Conservation (phyloP, 768 basidiomycete species). For the Stropharia rugosoannulata region DNA sequence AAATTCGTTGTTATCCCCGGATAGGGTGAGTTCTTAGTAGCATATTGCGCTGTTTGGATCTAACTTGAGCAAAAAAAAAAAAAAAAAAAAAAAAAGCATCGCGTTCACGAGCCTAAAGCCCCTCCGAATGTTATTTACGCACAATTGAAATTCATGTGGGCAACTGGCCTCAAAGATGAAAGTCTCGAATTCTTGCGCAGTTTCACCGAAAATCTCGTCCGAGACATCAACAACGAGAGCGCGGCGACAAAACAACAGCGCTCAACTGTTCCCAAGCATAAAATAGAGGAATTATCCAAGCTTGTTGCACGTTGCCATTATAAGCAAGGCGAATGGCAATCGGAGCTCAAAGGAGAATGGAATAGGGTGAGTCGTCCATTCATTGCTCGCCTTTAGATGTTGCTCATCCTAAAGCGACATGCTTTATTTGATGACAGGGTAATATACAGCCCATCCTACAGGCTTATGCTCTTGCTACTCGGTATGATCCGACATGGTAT, state of each 20-base stretch:
- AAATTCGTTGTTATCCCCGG: conserved; percentile 82
- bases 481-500: conserved; percentile 95
- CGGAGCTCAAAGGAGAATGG: conserved; percentile 79
- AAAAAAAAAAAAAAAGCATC: conserved; percentile 46
- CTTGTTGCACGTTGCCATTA: conserved; percentile 96
- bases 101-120: conserved; percentile 64
- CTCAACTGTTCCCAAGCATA: conserved; percentile 53
- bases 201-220: conserved; percentile 74
- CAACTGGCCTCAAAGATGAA: conserved; percentile 72
- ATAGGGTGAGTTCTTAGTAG: conserved; percentile 43
- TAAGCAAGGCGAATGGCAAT: conserved; percentile 96
- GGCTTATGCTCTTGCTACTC: conserved; percentile 84
- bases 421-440: conserved; percentile 41
- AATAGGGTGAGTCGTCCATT: conserved; percentile 51
- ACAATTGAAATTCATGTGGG: conserved; percentile 96
- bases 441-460: conserved; percentile 81
- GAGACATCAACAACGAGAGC: conserved; percentile 73
- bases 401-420: not conserved
- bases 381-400: not conserved
- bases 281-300: conserved; percentile 67
- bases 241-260: conserved; percentile 49
- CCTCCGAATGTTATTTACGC: conserved; percentile 97
- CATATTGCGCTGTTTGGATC: not conserved
- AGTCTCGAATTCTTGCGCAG: conserved; percentile 80
- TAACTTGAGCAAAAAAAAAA: conserved; percentile 30